Conservation (phyloP, 371 early-diverging fungal species). For the Capniomyces stellatus region DNA sequence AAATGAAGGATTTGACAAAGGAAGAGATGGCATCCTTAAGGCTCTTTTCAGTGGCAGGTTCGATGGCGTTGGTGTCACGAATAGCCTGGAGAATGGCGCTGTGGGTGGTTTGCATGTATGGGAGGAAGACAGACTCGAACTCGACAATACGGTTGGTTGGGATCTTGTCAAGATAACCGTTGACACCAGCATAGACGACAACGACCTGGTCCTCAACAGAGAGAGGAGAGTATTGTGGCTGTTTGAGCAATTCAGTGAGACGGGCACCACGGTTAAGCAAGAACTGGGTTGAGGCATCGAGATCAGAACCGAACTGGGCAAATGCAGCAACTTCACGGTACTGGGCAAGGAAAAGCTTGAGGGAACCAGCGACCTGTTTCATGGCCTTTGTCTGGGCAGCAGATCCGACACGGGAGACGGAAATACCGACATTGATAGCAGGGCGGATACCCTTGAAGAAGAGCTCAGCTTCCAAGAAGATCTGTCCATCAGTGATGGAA, state of each 20-base stretch:
- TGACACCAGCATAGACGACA: constrained; percentile 86
- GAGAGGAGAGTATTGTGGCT: constrained; percentile 82
- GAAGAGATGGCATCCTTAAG: constrained; percentile 57
- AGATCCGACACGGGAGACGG: constrained; percentile 95
- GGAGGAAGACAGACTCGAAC: constrained; percentile 79
- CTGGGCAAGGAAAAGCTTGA: constrained; percentile 94
- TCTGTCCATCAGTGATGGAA: constrained; percentile 95
- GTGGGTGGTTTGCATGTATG: constrained; percentile 73
- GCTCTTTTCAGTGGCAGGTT: constrained; percentile 70
- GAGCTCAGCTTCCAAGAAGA: constrained; percentile 93
- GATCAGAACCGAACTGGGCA: constrained; percentile 95
- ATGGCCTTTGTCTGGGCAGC: constrained; percentile 96
- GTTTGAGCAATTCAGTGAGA: constrained; percentile 85
- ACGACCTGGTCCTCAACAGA: constrained; percentile 86
- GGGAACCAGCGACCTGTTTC: constrained; percentile 95
- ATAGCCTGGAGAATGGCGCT: constrained; percentile 69
- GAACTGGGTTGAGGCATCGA: constrained; percentile 91
- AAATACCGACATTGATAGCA: constrained; percentile 95
- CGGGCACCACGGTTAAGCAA: constrained; percentile 90
- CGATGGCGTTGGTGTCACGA: constrained; percentile 72
- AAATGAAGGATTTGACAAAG: constrained; percentile 74
- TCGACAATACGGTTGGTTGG: constrained; percentile 72
- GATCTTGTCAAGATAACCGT: constrained; percentile 93
- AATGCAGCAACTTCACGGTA: constrained; percentile 98
- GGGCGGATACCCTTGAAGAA: constrained; percentile 97